Base-by-base conservation (phyloP, 306 rosid species). In the Begonia loranthoides region DNA sequence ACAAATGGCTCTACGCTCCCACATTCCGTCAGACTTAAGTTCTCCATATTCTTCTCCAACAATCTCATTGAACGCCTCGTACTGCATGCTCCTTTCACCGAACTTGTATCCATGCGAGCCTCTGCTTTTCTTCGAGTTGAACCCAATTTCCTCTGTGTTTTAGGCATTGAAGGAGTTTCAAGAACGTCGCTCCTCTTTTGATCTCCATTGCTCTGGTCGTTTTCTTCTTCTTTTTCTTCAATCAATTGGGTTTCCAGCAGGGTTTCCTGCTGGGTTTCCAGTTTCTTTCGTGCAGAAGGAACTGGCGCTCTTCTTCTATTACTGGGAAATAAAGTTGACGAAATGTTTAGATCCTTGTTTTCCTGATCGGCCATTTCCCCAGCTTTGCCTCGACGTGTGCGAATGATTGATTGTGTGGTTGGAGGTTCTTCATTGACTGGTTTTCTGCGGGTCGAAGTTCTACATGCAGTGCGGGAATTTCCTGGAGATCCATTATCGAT, bases 31-130 rank as follows among this genome's bases (percentile, higher is more conserved):
- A 82, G 51, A 24, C 61, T 70, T 76, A 85, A 61, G 24, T 73
- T 72, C 17, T 69, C 67, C 80, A 82, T 62, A 52, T 34, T 71
- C 73, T 78, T 72, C 59, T 70, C 87, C 75, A 82, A 41, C 56
- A 80, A 56, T 49, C 86, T 84, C 14, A 78, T 78, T 0, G 95
- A 90, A 40, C 83, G 65, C 75, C 99, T 66, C 0, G 99, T 90
- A 55, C 69, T 79, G 67, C 74, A 79, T 0, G 49, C 59, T 3
- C 52, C 36, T 70, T 62, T 83, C 45, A 64, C 63, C 1, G 81
- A 41, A 59, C 50, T 36, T 9, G 44, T 73, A 22, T 22, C 64
- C 36, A 54, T 57, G 0, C 51, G 21, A 21, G 67, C 12, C 55
- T 77, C 71, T 1, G 10, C 51, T 51, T 65, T 69, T 52, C 40